Evolutionary conservation across 768 basidiomycete genomes (phyloP), one percentile per base, ranked within the genome.

Genomic region (Naganishia vishniacii): DNA sequence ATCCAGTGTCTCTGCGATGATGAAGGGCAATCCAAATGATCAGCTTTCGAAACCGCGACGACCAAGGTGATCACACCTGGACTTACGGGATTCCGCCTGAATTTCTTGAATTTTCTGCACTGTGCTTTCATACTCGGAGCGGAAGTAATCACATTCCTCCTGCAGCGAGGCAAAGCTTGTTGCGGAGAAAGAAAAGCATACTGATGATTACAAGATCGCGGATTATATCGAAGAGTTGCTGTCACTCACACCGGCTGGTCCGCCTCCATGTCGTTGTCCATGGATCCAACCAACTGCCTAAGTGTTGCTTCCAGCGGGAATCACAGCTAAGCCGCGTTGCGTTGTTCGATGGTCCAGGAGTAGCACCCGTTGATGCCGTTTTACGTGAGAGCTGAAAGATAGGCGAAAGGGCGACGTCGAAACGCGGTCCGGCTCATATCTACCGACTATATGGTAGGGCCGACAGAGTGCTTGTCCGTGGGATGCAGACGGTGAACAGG

Each of bases 61-160:
- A 2, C 7, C 31, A 16, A 2, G 15, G 6, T 4, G n/a, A n/a
- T n/a, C 4, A 9, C 2, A 51, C 9, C 16, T 20, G n/a, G 34
- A 56, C 53, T 12, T 40, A 56, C 53, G 53, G 15, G 53, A 56
- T 26, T 56, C 53, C n/a, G 53, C 53, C 40, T 56, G 53, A n/a
- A 56, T 56, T 20, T 56, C 53, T 56, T 56, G 34, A 2, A 56
- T 34, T 13, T 56, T 56, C 37, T 56, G 53, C 4, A 56, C 53
- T 8, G 53, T 56, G 53, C 53, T 56, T 16, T 56, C 53, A 16
- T 56, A 56, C 34, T 56, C 34, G 15, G 53, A 32, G 11, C 53
- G 32, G 20, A 56, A 56, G 37, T 56, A 56, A 34, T 56, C 37
- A 20, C 34, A 37, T 56, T 56, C 53, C 23, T 56, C 53, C n/a